phyloP scores from a whole-genome alignment of 1,139 yeast species.

The Hyphopichia buzzinii region DNA sequence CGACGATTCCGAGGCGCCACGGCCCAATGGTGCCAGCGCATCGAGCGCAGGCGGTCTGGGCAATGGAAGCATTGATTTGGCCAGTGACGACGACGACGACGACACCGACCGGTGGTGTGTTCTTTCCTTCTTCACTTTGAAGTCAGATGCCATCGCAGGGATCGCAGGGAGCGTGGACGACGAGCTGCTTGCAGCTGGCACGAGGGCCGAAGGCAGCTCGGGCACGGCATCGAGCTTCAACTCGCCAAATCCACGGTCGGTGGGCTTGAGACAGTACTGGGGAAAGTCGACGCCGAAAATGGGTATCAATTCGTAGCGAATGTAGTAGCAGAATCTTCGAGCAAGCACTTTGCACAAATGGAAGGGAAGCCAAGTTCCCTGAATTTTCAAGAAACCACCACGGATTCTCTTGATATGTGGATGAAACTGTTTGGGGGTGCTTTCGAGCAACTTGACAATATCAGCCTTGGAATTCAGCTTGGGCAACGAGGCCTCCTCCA shows the following conservation, averaged over 20 bases:
- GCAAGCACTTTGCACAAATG: slow-evolving; percentile 69
- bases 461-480: slow-evolving; percentile 60
- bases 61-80: slow-evolving; percentile 3
- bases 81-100: neutral
- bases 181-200: slow-evolving; percentile 2
- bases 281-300: slow-evolving; percentile 78
- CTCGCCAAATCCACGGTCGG: slow-evolving; percentile 68
- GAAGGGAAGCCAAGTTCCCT: slow-evolving; percentile 92
- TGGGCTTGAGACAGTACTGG: slow-evolving; percentile 62
- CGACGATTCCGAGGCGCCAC: neutral
- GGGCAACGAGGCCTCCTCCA: slow-evolving; percentile 3
- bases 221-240: slow-evolving; percentile 37
- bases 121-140: neutral
- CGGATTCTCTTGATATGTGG: slow-evolving; percentile 69
- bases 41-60: slow-evolving; percentile 3
- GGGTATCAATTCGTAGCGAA: slow-evolving; percentile 75
- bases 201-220: slow-evolving; percentile 3
- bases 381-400: slow-evolving; percentile 90
- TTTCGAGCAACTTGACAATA: slow-evolving; percentile 70
- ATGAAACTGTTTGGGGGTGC: slow-evolving; percentile 67
- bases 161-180: slow-evolving; percentile 4
- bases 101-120: neutral
- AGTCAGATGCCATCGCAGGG: neutral
- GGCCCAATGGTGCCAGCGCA: neutral
- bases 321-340: slow-evolving; percentile 70